Conservation (phyloP, 1,139 yeast species). For the Candida frijolesensis region DNA sequence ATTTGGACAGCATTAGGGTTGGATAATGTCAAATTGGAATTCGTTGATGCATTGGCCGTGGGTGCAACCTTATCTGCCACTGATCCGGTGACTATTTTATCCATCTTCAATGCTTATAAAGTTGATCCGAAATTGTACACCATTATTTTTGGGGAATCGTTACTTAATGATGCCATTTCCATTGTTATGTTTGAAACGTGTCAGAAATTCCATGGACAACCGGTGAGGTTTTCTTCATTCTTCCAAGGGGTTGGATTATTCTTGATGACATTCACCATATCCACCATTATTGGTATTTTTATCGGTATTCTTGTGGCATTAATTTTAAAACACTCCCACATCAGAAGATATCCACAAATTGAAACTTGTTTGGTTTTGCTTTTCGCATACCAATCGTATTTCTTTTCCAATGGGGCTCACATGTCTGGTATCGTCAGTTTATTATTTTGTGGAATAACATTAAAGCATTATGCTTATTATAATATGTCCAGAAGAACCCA, state of each 20-base stretch:
- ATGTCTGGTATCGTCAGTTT: slow-evolving; percentile 98
- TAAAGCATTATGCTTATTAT: slow-evolving; percentile 95
- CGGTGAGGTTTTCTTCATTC: slow-evolving; percentile 70
- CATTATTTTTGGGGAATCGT: slow-evolving; percentile 93
- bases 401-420: slow-evolving; percentile 97
- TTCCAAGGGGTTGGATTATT: slow-evolving; percentile 95
- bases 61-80: slow-evolving; percentile 98
- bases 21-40: slow-evolving; percentile 84
- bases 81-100: slow-evolving; percentile 95
- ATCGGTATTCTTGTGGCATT: slow-evolving; percentile 90
- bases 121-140: slow-evolving; percentile 98
- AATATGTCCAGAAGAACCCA: slow-evolving; percentile 98
- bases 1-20: slow-evolving; percentile 91
- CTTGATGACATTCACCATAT: slow-evolving; percentile 88
- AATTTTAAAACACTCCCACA: slow-evolving; percentile 86
- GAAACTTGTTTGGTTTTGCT: slow-evolving; percentile 91
- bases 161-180: slow-evolving; percentile 95
- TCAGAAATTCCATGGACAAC: slow-evolving; percentile 90
- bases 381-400: slow-evolving; percentile 94
- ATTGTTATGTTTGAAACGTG: slow-evolving; percentile 99
- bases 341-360: slow-evolving; percentile 91
- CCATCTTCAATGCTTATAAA: slow-evolving; percentile 94
- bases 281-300: slow-evolving; percentile 86
- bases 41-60: slow-evolving; percentile 94
- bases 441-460: slow-evolving; percentile 92